phyloP scores from a whole-genome alignment of 1,284 basidiomycete genomes.

The Apiotrichum siamense region DNA sequence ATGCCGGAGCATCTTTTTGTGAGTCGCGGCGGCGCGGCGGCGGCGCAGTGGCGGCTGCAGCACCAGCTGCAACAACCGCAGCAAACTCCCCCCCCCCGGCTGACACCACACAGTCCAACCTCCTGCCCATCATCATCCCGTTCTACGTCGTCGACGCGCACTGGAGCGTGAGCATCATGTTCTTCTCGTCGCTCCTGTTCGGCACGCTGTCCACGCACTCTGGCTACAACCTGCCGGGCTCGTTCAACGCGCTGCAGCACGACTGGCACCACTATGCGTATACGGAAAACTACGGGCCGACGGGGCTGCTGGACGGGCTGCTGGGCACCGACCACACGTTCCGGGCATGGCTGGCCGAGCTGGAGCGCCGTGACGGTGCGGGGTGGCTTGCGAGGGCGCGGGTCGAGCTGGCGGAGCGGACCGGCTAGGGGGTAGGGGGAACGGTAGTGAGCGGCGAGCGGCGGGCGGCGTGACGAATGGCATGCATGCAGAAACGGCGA shows the following conservation, averaged over 20 bases:
- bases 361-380: constrained; percentile 12
- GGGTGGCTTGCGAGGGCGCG: constrained; percentile 5
- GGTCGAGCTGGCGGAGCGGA: constrained; percentile 5
- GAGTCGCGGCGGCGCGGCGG: background rate
- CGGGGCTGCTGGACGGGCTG: constrained; percentile 12
- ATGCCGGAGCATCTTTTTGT: constrained; percentile 16
- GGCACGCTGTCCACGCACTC: constrained; percentile 19
- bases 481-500: no score
- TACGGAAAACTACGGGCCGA: constrained; percentile 18
- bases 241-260: constrained; percentile 17
- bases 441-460: no score
- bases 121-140: constrained; percentile 12
- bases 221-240: constrained; percentile 19
- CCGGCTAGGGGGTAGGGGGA: background rate
- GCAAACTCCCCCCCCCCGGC: background rate
- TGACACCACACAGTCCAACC: constrained; percentile 9
- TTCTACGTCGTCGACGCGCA: constrained; percentile 10
- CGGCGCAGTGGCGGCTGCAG: no score
- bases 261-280: constrained; percentile 23
- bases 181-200: constrained; percentile 13
- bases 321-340: constrained; percentile 12
- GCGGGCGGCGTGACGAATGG: no score
- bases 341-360: constrained; percentile 14
- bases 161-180: constrained; percentile 15
- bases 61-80: background rate